Evolutionary conservation across 176 grass and related monocot species (phyloP).

Genomic region (Aegilops longissima): DNA sequence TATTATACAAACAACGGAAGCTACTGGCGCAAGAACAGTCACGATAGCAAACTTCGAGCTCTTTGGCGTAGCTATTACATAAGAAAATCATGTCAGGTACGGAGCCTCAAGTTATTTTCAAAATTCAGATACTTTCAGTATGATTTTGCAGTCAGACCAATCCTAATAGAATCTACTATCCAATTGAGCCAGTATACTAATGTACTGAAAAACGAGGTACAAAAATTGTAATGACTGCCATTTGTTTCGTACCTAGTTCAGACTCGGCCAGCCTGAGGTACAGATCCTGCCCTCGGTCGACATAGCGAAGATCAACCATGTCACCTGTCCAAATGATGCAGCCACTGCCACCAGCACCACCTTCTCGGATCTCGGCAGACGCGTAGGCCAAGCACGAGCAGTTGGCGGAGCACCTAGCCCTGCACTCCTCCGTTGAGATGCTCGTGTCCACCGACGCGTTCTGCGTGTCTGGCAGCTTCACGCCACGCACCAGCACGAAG

Average conservation of each 20-base stretch:
- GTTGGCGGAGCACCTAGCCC: slow-evolving; percentile 37
- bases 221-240: too few species aligned
- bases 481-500: not conserved
- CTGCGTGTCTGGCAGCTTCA: slow-evolving; percentile 43
- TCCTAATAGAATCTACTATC: too few species aligned
- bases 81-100: too few species aligned
- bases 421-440: slow-evolving; percentile 19
- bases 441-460: not conserved
- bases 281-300: slow-evolving; percentile 24
- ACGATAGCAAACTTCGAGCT: too few species aligned
- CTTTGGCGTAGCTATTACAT: too few species aligned
- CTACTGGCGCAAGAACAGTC: too few species aligned
- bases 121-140: too few species aligned
- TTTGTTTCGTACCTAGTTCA: not conserved
- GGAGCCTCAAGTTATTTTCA: too few species aligned
- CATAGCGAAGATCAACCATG: slow-evolving; percentile 4
- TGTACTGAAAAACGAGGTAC: too few species aligned
- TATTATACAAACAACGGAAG: too few species aligned
- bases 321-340: slow-evolving; percentile 12
- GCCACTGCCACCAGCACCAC: not conserved
- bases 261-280: not conserved
- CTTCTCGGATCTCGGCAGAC: not conserved
- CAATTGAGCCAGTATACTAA: too few species aligned
- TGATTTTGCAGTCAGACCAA: too few species aligned
- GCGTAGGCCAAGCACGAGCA: slow-evolving; percentile 65